Evolutionary conservation across 2,329 filamentous ascomycete species (phyloP), one percentile per base, ranked within the genome.

Genomic region (Fusarium tjaetaba): DNA sequence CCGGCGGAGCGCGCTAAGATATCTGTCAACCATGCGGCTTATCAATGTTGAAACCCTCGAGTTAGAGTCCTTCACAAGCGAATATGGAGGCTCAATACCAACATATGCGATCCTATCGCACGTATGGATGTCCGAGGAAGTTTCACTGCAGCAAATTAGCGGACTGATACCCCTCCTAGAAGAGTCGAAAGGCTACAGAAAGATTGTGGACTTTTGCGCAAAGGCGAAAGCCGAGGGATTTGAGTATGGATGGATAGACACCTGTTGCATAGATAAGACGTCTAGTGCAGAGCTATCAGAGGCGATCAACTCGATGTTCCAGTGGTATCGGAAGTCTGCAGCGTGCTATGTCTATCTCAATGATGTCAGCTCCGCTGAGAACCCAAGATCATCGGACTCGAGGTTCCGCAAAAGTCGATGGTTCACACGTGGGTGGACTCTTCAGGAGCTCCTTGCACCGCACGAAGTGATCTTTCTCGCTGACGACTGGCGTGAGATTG

Each of bases 191-290:
- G 66, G 66, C 11, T 69, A 68, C n/a, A 39, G 38, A 7, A 68
- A 68, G 7, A 68, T 68, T 4, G 34, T 69, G 3, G 65, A 63
- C 26, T 69, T 68, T 10, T 68, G 65, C 14, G 28, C 42, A 11
- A 68, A 63, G 7, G 66, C 42, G 3, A 62, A 61, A 4, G 28
- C 16, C 48, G 66, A 69, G 57, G 66, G 66, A 43, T 69, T 69
- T 46, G 58, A 65, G 15, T 53, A 69, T n/a, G 66, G 43, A 1
- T 69, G 66, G 66, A 30, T 69, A 7, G 66, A 69, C 4, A 69
- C 66, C 22, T 69, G 66, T 8, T 70, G 66, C 1, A 69, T 69
- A 34, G 66, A 69, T 39, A 69, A 69, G 13, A 69, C 65, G 2
- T 69, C 65, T 7, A 69, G 66, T 7, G 66, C 66, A 7, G 66